Percentiles rank a stretch among this genome's conserved stretches.
Evolutionary conservation across 1,284 basidiomycete species (phyloP).

Genomic region (Sporisorium scitamineum): DNA sequence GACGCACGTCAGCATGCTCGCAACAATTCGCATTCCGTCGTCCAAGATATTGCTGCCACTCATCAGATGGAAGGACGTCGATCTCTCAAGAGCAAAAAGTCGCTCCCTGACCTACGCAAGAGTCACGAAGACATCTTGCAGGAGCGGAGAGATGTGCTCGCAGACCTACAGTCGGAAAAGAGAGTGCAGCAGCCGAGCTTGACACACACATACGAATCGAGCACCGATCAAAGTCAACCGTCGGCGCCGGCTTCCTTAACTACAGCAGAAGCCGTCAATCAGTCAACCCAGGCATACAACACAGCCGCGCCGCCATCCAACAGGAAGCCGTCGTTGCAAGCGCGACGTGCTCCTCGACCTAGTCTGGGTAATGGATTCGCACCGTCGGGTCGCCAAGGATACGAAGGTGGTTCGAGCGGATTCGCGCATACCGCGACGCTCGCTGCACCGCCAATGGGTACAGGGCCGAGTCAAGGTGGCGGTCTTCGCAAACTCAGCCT

Average conservation of each 20-base stretch:
- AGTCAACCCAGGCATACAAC: background rate
- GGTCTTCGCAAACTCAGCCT: constrained; percentile 62
- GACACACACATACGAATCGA: background rate
- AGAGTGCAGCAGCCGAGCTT: background rate
- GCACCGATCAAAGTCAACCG: background rate
- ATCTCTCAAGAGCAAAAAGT: constrained; percentile 73
- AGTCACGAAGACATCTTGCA: constrained; percentile 70
- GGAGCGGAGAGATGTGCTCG: constrained; percentile 47
- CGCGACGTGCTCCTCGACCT: constrained; percentile 25
- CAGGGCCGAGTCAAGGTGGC: constrained; percentile 20
- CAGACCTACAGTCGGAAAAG: constrained; percentile 6
- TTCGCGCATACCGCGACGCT: background rate
- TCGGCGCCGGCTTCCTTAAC: background rate
- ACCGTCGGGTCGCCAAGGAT: constrained; percentile 6
- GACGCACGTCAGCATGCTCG: constrained; percentile 41
- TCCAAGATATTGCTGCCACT: constrained; percentile 32
- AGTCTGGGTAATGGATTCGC: constrained; percentile 18
- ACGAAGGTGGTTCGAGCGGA: constrained; percentile 10
- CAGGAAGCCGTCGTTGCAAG: constrained; percentile 22
- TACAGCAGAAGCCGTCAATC: background rate
- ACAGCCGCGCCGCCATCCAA: background rate
- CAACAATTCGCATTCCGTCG: constrained; percentile 57
- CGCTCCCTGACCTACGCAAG: constrained; percentile 84
- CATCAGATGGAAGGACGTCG: constrained; percentile 36
- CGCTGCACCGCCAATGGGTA: constrained; percentile 1